Evolutionary conservation across 495 filamentous ascomycete species (phyloP).

Genomic region (Peziza echinospora): DNA sequence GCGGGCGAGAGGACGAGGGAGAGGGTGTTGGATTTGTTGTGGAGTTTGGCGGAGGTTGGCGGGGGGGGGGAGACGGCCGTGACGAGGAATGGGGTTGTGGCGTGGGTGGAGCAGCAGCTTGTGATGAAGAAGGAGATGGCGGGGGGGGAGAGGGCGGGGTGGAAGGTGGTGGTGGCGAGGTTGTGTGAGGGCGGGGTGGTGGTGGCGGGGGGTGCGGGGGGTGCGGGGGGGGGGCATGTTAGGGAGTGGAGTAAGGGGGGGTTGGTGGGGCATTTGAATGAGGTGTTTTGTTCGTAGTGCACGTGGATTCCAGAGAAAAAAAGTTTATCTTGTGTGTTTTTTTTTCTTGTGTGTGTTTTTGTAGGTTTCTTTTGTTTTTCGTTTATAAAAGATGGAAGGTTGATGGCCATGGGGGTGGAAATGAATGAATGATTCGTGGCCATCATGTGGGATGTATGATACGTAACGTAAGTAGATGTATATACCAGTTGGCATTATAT

Average conservation of each 20-base stretch:
- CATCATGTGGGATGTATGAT: too few species aligned
- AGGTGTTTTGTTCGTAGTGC: too few species aligned
- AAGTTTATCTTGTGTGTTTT: too few species aligned
- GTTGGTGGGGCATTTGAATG: constrained; percentile 5
- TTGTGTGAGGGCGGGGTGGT: constrained; percentile 38
- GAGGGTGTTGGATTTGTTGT: constrained; percentile 51
- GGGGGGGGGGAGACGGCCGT: constrained; percentile 68
- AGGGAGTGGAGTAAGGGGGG: constrained; percentile 16
- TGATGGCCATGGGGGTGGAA: too few species aligned
- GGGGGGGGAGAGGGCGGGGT: constrained; percentile 26
- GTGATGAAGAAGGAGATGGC: constrained; percentile 18
- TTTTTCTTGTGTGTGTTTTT: too few species aligned
- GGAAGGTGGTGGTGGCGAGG: constrained; percentile 36
- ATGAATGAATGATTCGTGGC: too few species aligned
- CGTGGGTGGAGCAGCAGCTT: constrained; percentile 50
- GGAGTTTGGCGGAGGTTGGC: constrained; percentile 46
- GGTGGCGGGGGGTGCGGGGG: constrained; percentile 36
- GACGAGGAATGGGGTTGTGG: constrained; percentile 59
- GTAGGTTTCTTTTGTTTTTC: too few species aligned
- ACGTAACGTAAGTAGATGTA: too few species aligned
- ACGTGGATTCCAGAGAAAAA: too few species aligned
- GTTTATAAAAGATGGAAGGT: too few species aligned
- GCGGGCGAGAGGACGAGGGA: constrained; percentile 35
- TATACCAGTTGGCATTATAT: too few species aligned
- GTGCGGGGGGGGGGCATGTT: constrained; percentile 9